phyloP scores from a whole-genome alignment of 495 filamentous ascomycete species.

The Penicillium goetzii region DNA sequence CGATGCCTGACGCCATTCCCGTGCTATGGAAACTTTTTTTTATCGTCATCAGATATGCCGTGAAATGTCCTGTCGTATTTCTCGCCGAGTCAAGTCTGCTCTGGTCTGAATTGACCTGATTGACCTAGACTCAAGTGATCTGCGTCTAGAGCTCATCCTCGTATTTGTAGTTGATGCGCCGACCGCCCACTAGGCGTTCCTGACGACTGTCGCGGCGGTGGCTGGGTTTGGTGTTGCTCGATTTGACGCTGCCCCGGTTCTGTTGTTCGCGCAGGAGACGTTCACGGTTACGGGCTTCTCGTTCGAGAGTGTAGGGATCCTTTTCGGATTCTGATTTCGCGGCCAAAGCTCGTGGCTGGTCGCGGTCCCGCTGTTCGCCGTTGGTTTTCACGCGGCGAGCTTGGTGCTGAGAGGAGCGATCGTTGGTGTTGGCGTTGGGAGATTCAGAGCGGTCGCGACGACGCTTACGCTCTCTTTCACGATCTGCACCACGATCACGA shows the following conservation, averaged over 20 bases:
- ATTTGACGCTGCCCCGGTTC: slow-evolving; percentile 56
- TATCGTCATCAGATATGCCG: not conserved
- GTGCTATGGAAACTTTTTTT: slow-evolving; percentile 8
- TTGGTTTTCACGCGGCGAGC: slow-evolving; percentile 47
- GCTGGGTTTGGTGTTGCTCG: slow-evolving; percentile 41
- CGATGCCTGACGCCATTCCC: slow-evolving; percentile 11
- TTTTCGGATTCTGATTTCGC: slow-evolving; percentile 44
- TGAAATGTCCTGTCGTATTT: not conserved
- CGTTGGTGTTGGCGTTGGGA: slow-evolving; percentile 35
- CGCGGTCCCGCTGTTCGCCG: slow-evolving; percentile 33
- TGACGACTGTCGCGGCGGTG: slow-evolving; percentile 55
- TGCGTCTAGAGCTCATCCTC: slow-evolving; percentile 53
- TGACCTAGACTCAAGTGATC: not conserved
- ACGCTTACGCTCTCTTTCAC: slow-evolving; percentile 58
- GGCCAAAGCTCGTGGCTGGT: slow-evolving; percentile 22
- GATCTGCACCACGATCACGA: slow-evolving; percentile 38
- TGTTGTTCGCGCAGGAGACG: slow-evolving; percentile 77
- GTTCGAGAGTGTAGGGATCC: slow-evolving; percentile 76
- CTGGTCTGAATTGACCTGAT: not conserved
- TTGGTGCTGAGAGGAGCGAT: slow-evolving; percentile 43
- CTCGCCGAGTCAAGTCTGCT: not conserved
- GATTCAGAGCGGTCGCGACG: slow-evolving; percentile 57
- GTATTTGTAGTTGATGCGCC: slow-evolving; percentile 61
- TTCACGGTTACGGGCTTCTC: slow-evolving; percentile 76
- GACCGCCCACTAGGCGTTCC: slow-evolving; percentile 54